phyloP scores from a whole-genome alignment of 169 alveolate species.

The Eimeria acervulina region DNA sequence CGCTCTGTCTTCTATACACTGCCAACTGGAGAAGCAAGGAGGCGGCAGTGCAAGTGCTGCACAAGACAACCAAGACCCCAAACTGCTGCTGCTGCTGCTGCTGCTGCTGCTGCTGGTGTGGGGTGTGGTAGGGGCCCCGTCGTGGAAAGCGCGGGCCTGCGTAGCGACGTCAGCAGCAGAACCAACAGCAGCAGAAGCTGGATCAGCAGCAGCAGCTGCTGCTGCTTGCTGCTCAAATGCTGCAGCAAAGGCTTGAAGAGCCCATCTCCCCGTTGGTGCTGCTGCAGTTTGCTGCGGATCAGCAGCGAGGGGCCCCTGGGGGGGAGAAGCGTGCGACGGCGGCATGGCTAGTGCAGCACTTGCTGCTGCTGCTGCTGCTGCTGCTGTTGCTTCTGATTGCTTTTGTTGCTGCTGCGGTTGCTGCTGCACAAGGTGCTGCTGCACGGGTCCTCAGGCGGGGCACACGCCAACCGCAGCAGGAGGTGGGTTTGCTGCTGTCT shows the following conservation, averaged over 20 bases:
- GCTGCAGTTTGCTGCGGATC: slow-evolving; percentile 11
- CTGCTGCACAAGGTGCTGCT: background rate
- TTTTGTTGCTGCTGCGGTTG: background rate
- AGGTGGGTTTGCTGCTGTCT: no score
- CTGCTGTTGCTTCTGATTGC: background rate
- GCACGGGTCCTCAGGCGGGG: background rate
- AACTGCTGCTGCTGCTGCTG: background rate
- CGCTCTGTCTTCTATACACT: background rate
- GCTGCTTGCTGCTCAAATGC: slow-evolving; percentile 21
- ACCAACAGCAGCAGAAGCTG: no score
- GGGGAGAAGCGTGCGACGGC: background rate
- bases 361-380: background rate
- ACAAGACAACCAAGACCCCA: background rate
- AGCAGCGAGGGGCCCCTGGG: background rate
- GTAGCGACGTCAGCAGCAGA: background rate
- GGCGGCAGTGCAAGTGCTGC: slow-evolving; percentile 40
- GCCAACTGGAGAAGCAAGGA: background rate
- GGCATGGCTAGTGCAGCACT: background rate
- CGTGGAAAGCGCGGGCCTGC: background rate
- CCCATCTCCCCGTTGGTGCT: slow-evolving; percentile 33
- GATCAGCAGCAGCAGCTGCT: no score
- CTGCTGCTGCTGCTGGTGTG: background rate
- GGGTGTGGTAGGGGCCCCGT: background rate
- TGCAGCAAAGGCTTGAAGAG: slow-evolving; percentile 47
- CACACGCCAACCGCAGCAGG: no score